Percentiles rank a stretch among this genome's conserved stretches.
Evolutionary conservation across 2,329 filamentous ascomycete species (phyloP).

Genomic region (Achaetomium macrosporum): DNA sequence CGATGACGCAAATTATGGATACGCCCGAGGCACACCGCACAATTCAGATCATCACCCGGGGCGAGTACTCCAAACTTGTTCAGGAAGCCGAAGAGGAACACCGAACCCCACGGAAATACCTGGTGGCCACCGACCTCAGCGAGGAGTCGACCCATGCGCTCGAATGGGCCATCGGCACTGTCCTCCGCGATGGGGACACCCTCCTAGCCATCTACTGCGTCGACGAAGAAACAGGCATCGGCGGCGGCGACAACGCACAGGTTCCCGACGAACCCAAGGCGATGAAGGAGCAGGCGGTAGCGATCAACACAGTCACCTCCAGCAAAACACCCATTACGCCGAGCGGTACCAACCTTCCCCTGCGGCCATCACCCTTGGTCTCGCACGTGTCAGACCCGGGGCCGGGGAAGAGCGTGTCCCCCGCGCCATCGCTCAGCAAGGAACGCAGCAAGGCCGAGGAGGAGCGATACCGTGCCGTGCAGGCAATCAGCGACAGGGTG

Average conservation of each 20-base stretch:
- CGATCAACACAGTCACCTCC: constrained; percentile 58
- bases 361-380: constrained; percentile 31
- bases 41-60: constrained; percentile 83
- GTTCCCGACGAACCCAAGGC: constrained; percentile 68
- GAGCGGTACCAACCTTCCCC: constrained; percentile 28
- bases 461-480: constrained; percentile 74
- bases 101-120: constrained; percentile 76
- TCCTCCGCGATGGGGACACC: constrained; percentile 89
- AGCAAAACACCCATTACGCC: constrained; percentile 31
- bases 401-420: constrained; percentile 34
- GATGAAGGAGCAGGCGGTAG: constrained; percentile 68
- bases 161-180: constrained; percentile 96
- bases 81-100: constrained; percentile 73
- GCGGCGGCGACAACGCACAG: constrained; percentile 41
- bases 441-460: constrained; percentile 61
- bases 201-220: constrained; percentile 89
- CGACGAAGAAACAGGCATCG: constrained; percentile 73
- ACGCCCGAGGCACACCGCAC: constrained; percentile 72
- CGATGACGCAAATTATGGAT: constrained; percentile 72
- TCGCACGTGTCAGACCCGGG: constrained; percentile 27
- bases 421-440: constrained; percentile 40
- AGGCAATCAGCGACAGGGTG: constrained; percentile 76
- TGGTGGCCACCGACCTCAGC: constrained; percentile 93
- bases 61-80: constrained; percentile 72
- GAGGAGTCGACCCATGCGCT: constrained; percentile 91